These are phyloP conservation scores for Podospora didyma DNA, from an alignment of 495 filamentous ascomycete genomes.

Conservation along the genomic window DNA sequence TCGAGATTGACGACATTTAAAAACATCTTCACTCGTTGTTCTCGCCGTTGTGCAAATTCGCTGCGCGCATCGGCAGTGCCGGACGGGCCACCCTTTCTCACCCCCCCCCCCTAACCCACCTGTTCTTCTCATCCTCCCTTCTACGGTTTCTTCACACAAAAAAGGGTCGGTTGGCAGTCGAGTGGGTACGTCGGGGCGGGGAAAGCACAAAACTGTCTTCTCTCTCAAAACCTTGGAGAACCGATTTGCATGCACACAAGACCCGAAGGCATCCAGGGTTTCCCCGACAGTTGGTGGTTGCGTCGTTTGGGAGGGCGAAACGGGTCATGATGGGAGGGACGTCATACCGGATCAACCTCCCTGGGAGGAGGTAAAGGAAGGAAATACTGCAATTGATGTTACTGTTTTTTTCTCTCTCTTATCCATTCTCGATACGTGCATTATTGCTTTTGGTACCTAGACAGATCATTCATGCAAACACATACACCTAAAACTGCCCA, in stretches of 20 bases:
- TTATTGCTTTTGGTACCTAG: background rate
- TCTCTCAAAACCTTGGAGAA: constrained; percentile 51
- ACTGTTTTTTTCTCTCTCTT: constrained; percentile 3
- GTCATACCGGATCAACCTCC: constrained; percentile 28
- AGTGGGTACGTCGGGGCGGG: background rate
- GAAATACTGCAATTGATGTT: background rate
- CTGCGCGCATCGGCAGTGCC: background rate
- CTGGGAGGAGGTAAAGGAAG: constrained; percentile 3
- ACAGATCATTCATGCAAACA: background rate
- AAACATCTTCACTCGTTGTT: background rate
- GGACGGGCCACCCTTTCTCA: constrained; percentile 15
- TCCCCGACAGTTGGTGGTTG: constrained; percentile 48
- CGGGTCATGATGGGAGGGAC: constrained; percentile 48
- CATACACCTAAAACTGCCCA: background rate
- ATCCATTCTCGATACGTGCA: background rate
- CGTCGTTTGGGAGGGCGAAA: constrained; percentile 13
- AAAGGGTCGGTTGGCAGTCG: background rate
- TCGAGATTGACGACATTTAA: constrained; percentile 74
- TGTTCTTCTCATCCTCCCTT: background rate
- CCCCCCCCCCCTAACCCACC: background rate
- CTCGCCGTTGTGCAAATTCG: background rate
- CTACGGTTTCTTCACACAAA: constrained; percentile 2
- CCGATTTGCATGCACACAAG: background rate
- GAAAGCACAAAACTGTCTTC: constrained; percentile 53
- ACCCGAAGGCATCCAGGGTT: constrained; percentile 11